Percentiles rank a stretch among this genome's conserved stretches.
Evolutionary conservation across 2,329 filamentous ascomycete species (phyloP).

Genomic region (Sporothrix euskadiensis): DNA sequence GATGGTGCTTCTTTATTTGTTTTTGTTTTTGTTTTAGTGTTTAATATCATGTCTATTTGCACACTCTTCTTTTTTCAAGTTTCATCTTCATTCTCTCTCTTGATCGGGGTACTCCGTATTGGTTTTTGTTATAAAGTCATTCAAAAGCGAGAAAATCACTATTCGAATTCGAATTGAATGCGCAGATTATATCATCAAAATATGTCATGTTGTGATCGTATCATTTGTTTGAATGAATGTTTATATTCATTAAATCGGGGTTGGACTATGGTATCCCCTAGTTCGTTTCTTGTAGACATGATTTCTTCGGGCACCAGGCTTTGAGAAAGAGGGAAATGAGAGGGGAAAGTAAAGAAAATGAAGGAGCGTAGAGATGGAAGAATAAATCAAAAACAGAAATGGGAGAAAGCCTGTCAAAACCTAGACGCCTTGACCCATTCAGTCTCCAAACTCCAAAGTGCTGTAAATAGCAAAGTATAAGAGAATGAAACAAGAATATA

Average conservation of each 20-base stretch:
- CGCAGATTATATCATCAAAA: too few relatives aligned
- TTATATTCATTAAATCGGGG: background rate
- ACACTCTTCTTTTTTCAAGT: too few relatives aligned
- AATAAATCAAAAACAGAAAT: background rate
- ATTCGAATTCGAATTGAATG: too few relatives aligned
- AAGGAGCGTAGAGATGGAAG: too few relatives aligned
- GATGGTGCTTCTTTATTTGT: background rate
- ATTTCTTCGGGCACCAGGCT: constrained; percentile 1
- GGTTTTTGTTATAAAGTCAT: too few relatives aligned
- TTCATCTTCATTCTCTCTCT: too few relatives aligned
- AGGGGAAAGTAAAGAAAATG: too few relatives aligned
- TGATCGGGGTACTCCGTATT: too few relatives aligned
- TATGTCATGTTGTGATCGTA: too few relatives aligned
- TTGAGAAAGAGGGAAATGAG: background rate
- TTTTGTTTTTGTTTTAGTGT: background rate
- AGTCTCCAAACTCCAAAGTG: constrained; percentile 4
- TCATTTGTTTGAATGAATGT: background rate
- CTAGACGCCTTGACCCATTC: background rate
- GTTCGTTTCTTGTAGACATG: background rate
- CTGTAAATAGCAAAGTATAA: background rate
- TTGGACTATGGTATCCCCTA: background rate
- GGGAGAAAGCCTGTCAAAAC: background rate
- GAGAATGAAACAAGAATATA: constrained; percentile 12
- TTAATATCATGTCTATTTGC: too few relatives aligned
- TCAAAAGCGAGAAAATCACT: too few relatives aligned